phyloP scores from a whole-genome alignment of 2,329 filamentous ascomycete genomes.

The Alternaria infectoria region DNA sequence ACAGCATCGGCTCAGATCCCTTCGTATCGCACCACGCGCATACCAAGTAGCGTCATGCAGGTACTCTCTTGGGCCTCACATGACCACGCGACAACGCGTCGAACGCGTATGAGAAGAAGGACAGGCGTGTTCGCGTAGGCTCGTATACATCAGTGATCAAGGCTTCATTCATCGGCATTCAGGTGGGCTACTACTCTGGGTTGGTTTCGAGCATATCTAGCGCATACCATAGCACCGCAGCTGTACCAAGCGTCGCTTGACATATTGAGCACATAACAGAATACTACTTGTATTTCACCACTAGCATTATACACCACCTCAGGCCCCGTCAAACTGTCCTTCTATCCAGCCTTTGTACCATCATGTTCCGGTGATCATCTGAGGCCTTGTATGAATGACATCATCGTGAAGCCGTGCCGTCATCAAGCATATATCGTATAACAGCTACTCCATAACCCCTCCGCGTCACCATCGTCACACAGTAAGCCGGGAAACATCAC shows the following conservation, averaged over 20 bases:
- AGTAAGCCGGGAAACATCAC: neutral
- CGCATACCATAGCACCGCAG: neutral
- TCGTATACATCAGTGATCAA: neutral
- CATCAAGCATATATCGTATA: neutral
- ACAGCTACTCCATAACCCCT: neutral
- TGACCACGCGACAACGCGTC: neutral
- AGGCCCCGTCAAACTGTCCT: neutral
- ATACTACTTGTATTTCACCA: neutral
- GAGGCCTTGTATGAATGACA: conserved; percentile 2
- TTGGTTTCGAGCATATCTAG: neutral
- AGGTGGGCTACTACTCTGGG: neutral
- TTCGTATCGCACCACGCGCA: neutral
- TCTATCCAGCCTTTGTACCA: neutral
- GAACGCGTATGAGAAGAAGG: neutral
- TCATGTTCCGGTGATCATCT: neutral
- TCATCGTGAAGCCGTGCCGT: conserved; percentile 9
- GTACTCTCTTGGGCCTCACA: neutral
- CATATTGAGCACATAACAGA: neutral
- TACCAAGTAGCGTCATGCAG: neutral
- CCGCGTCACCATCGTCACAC: neutral
- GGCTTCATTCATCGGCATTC: neutral
- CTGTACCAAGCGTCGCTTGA: neutral
- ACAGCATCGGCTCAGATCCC: neutral
- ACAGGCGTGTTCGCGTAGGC: neutral
- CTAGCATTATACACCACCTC: neutral